Base-by-base conservation (phyloP, 2,329 filamentous ascomycete genomes). In the Fusarium mangiferae region DNA sequence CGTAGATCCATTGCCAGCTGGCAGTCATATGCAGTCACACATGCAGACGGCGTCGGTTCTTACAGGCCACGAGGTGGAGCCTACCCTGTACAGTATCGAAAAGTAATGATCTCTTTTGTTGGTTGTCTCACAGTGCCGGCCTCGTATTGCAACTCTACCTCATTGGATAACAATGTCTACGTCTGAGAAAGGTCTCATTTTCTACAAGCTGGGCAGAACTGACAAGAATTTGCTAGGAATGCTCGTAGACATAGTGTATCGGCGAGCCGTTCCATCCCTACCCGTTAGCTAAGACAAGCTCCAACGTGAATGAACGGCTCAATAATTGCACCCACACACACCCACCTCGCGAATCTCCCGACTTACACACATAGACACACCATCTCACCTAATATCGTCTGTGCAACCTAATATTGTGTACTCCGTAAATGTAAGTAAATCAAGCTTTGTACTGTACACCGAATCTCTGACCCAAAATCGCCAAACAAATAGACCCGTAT, bases 11-110 rank as follows among this genome's bases (percentile, higher is more conserved):
- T 72, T 74, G 78, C 78, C 78, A 79, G 77, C 75, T 79, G 78
- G 78, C 78, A 78, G 71, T 79, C 74, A 77, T 74, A 72, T 77
- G 75, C 61, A 65, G 63, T 59, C 67, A 72, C 78, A 77, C 75
- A 76, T 77, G 78, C 73, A 55, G 48, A 75, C 70, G 33, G 42
- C 58, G 36, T 45, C 44, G 26, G 24, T 48, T 62, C 41, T 52
- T 54, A 55, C 51, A 58, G 45, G 62, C 28, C 17, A 35, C 55
- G 17, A 49, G 41, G 54, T 55, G 30, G 54, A 39, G 54, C 44
- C 57, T 73, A 75, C 72, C 72, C 72, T 75, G 61, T 64, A 75
- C 60, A 30, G 39, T 42, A n/a, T 46, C 26, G 26, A 73, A 54
- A 51, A 38, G 52, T 24, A n/a, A 39, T 24, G 6, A 46, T 35